These are phyloP conservation scores for Fusarium lyarnte DNA, from an alignment of 2,329 filamentous ascomycete genomes.

Conservation along the genomic window DNA sequence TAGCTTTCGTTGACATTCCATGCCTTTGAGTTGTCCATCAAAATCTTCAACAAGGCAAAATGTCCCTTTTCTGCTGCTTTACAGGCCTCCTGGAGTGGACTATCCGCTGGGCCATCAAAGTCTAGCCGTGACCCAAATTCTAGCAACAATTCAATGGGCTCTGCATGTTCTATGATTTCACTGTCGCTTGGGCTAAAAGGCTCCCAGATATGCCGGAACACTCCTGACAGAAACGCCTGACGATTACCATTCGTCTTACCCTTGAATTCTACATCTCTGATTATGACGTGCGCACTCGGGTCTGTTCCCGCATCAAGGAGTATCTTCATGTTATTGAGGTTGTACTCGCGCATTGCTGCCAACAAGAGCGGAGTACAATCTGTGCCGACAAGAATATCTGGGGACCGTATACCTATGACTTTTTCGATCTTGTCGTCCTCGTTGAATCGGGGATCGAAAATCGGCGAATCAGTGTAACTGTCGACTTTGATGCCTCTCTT, in stretches of 20 bases:
- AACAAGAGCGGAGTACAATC: constrained; percentile 17
- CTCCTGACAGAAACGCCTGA: constrained; percentile 5
- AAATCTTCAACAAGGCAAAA: neutral
- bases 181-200: neutral
- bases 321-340: neutral
- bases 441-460: neutral
- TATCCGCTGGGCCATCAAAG: neutral
- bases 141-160: constrained; percentile 4
- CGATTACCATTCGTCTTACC: neutral
- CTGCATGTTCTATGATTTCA: neutral
- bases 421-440: neutral
- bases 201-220: neutral
- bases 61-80: neutral
- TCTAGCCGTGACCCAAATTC: constrained; percentile 2
- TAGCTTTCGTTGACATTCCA: neutral
- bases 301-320: constrained; percentile 9
- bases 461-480: neutral
- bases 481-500: neutral
- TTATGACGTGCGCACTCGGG: neutral
- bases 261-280: neutral
- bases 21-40: neutral
- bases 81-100: constrained; percentile 4
- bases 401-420: neutral
- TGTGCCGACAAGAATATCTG: neutral
- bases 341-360: neutral